Evolutionary conservation across 352 stramenopile genomes (phyloP).

Genomic region (Pythium coloratum): DNA sequence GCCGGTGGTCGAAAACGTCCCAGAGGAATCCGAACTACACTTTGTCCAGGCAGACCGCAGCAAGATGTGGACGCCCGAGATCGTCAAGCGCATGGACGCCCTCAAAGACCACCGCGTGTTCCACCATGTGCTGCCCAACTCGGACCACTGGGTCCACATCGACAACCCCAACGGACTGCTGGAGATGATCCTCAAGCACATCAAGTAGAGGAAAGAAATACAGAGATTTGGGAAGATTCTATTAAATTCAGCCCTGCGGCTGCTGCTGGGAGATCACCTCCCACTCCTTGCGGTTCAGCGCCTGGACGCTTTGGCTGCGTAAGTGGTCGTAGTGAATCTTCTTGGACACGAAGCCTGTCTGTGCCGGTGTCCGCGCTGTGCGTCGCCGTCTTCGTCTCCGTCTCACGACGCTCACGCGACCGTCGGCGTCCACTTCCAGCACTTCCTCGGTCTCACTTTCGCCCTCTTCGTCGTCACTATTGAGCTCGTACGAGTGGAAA

Average conservation of each 20-base stretch:
- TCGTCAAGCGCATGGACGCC: constrained; percentile 46
- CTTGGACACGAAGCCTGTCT: constrained; percentile 57
- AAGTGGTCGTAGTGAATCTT: constrained; percentile 58
- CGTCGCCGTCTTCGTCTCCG: constrained; percentile 20
- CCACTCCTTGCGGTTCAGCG: constrained; percentile 62
- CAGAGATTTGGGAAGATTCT: not conserved
- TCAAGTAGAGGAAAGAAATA: not conserved
- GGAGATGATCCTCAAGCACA: constrained; percentile 48
- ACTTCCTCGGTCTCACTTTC: constrained; percentile 40
- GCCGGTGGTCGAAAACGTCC: constrained; percentile 49
- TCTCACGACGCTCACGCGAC: constrained; percentile 39
- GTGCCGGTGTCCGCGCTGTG: constrained; percentile 34
- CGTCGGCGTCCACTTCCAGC: constrained; percentile 41
- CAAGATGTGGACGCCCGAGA: constrained; percentile 65
- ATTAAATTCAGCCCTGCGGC: not conserved
- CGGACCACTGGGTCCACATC: constrained; percentile 87
- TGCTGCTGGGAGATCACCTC: constrained; percentile 32
- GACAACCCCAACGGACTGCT: constrained; percentile 79
- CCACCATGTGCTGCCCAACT: constrained; percentile 66
- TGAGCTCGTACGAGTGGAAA: constrained; percentile 48
- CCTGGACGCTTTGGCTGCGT: constrained; percentile 48
- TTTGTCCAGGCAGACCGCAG: constrained; percentile 79
- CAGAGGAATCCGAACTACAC: constrained; percentile 54
- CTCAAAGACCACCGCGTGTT: constrained; percentile 52
- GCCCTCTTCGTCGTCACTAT: constrained; percentile 54